These are phyloP conservation scores for Geotrichum ghanense DNA, from an alignment of 805 yeast genomes.

Conservation along the genomic window DNA sequence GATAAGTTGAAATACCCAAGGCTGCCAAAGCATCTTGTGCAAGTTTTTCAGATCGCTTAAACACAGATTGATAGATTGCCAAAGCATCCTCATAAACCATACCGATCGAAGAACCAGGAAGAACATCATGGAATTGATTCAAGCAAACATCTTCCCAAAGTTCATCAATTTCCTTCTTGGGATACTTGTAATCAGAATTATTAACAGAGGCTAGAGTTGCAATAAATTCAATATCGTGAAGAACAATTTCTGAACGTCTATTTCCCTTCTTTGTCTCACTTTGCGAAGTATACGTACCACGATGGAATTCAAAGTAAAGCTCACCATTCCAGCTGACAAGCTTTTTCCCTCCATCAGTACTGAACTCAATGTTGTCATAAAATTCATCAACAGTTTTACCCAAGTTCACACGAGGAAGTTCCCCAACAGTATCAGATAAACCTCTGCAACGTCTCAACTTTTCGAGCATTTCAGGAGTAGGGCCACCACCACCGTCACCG, in stretches of 20 bases:
- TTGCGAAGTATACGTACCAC: slow-evolving; percentile 95
- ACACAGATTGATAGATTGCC: slow-evolving; percentile 56
- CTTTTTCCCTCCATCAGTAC: slow-evolving; percentile 51
- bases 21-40: slow-evolving; percentile 39
- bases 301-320: slow-evolving; percentile 84
- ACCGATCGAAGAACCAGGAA: slow-evolving; percentile 93
- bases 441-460: slow-evolving; percentile 89
- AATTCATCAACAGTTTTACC: slow-evolving; percentile 76
- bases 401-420: slow-evolving; percentile 68
- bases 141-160: slow-evolving; percentile 84
- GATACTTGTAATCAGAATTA: slow-evolving; percentile 51
- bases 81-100: slow-evolving; percentile 87
- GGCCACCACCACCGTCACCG: slow-evolving; percentile 99
- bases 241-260: slow-evolving; percentile 60
- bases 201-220: slow-evolving; percentile 65
- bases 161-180: slow-evolving; percentile 49
- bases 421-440: slow-evolving; percentile 65
- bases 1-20: slow-evolving; percentile 23
- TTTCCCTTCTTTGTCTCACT: slow-evolving; percentile 74
- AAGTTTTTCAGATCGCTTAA: slow-evolving; percentile 41
- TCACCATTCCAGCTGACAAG: slow-evolving; percentile 92
- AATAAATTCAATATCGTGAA: slow-evolving; percentile 77
- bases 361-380: slow-evolving; percentile 50
- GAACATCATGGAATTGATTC: slow-evolving; percentile 95
- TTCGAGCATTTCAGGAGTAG: slow-evolving; percentile 86